Conservation (phyloP, 208 protist genomes). For the Leishmania braziliensis region DNA sequence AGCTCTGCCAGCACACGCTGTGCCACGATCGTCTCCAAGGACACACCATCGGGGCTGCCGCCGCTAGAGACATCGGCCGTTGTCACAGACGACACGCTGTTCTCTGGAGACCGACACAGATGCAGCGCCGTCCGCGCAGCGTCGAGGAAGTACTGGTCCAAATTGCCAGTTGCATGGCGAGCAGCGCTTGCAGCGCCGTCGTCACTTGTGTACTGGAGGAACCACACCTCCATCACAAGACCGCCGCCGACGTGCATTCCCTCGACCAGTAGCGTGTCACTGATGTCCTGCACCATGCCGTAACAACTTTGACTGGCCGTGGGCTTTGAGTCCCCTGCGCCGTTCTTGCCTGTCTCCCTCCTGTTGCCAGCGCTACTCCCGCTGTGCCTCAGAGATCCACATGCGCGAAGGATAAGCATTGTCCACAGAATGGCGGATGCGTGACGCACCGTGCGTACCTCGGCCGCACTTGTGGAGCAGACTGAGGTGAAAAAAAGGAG, state of each 20-base stretch:
- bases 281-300: conserved; percentile 38
- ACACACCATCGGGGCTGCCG: neutral
- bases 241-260: conserved; percentile 37
- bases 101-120: conserved; percentile 11
- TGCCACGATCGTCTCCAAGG: conserved; percentile 5
- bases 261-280: conserved; percentile 44
- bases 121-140: conserved; percentile 21
- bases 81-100: too few relatives aligned
- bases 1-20: conserved; percentile 14
- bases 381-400: conserved; percentile 17
- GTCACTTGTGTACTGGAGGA: conserved; percentile 26
- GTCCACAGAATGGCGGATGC: conserved; percentile 26
- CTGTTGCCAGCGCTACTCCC: neutral
- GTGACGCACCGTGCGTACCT: conserved; percentile 21
- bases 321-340: neutral
- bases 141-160: conserved; percentile 30
- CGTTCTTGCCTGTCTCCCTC: conserved; percentile 3
- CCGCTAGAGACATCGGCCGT: neutral
- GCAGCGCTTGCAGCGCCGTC: neutral
- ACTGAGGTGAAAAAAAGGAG: conserved; percentile 44
- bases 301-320: neutral
- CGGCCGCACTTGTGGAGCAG: conserved; percentile 16
- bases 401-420: conserved; percentile 44
- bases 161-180: neutral
- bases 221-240: conserved; percentile 59